These are phyloP conservation scores for Entrophospora sp. DNA, from an alignment of 192 early-diverging fungal genomes.

Conservation along the genomic window DNA sequence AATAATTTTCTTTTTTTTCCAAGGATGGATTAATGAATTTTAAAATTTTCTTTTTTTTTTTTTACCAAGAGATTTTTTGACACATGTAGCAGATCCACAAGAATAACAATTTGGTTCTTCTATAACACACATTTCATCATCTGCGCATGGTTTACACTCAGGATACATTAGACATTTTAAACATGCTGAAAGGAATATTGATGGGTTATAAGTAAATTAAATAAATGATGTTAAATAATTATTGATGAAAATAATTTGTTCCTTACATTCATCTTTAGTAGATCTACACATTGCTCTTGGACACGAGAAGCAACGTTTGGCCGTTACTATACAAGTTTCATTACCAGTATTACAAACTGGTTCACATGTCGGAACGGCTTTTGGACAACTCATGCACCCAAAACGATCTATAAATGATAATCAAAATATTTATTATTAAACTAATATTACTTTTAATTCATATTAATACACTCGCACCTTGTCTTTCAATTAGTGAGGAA, in stretches of 20 bases:
- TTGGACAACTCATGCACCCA: neutral
- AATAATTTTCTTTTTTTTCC: too few species aligned
- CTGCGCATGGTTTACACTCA: neutral
- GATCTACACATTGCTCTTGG: neutral
- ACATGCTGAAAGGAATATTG: too few species aligned
- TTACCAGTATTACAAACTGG: neutral
- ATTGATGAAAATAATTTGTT: too few species aligned
- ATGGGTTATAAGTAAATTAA: too few species aligned
- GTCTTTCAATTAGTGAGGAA: too few species aligned
- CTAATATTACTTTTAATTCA: too few species aligned
- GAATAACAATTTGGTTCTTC: neutral
- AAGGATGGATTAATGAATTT: too few species aligned
- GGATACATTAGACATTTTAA: neutral
- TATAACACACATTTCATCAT: neutral
- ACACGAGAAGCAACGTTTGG: neutral
- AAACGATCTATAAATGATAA: too few species aligned
- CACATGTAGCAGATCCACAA: neutral
- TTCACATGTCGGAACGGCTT: neutral
- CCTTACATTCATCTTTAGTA: neutral
- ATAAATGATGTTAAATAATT: too few species aligned
- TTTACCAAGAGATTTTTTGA: neutral
- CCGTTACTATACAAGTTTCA: neutral
- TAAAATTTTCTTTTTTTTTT: too few species aligned
- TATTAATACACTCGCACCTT: too few species aligned
- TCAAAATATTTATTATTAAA: too few species aligned